Percentiles rank a stretch among this genome's conserved stretches.
Conservation (phyloP, 2,329 filamentous ascomycete species). For the Xylaria sp. region DNA sequence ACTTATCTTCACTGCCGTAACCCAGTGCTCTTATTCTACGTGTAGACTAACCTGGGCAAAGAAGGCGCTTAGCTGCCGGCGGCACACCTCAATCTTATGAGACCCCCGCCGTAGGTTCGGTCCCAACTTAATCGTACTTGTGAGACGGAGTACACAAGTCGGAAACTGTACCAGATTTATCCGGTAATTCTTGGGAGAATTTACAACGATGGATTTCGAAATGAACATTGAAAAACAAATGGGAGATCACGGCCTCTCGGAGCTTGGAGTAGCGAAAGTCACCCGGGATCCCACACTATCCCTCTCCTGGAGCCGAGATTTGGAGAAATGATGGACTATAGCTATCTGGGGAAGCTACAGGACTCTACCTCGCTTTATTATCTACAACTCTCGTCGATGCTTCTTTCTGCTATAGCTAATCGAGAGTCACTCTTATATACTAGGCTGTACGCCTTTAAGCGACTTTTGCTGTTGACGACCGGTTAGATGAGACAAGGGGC, state of each 20-base stretch:
- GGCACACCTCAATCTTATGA: background rate
- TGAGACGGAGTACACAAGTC: background rate
- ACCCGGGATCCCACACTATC: background rate
- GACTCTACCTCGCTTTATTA: background rate
- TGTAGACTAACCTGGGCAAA: no score
- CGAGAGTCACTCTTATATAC: background rate
- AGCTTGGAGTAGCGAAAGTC: background rate
- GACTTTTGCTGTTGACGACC: background rate
- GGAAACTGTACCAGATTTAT: background rate
- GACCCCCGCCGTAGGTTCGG: background rate
- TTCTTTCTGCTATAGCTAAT: background rate
- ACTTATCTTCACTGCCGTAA: no score
- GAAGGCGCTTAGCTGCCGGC: no score
- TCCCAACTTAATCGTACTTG: background rate
- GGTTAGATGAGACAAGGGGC: background rate
- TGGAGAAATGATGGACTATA: constrained; percentile 9
- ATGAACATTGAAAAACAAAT: background rate
- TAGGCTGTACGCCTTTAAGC: background rate
- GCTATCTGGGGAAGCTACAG: background rate
- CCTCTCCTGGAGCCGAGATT: background rate
- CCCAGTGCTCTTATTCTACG: no score
- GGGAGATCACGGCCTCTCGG: background rate
- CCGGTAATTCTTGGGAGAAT: background rate
- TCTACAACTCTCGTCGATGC: background rate
- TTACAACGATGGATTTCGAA: background rate